Conservation (phyloP, 2,329 filamentous ascomycete species). For the Cryoendolithus antarcticus region DNA sequence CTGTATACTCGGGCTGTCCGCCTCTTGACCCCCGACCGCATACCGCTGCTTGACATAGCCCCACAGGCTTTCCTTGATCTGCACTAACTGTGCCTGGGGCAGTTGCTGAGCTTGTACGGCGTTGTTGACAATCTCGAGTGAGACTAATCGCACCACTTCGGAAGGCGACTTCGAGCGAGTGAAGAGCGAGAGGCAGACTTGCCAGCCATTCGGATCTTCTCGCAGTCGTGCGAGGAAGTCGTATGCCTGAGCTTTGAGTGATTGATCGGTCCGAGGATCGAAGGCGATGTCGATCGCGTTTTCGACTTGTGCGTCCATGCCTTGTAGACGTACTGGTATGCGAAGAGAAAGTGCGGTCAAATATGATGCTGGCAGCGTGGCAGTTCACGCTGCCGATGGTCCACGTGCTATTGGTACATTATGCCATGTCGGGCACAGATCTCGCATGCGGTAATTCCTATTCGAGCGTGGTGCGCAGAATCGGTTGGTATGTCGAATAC, state of each 20-base stretch:
- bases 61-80: constrained; percentile 70
- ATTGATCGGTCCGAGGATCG: constrained; percentile 63
- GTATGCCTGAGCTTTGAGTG: constrained; percentile 69
- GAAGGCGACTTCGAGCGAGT: constrained; percentile 61
- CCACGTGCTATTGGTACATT: too few species aligned
- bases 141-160: constrained; percentile 78
- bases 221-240: constrained; percentile 68
- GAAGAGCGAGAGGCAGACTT: constrained; percentile 78
- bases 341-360: background rate
- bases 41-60: constrained; percentile 71
- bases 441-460: too few species aligned
- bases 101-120: constrained; percentile 71
- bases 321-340: background rate
- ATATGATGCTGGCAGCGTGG: too few species aligned
- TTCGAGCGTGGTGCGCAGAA: too few species aligned
- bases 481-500: too few species aligned
- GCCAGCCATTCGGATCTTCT: constrained; percentile 75
- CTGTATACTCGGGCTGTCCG: constrained; percentile 68
- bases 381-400: too few species aligned
- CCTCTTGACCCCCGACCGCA: constrained; percentile 38
- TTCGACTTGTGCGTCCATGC: constrained; percentile 54
- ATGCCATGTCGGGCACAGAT: too few species aligned
- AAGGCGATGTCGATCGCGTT: constrained; percentile 92
- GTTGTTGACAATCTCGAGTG: constrained; percentile 86
- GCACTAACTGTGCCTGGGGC: constrained; percentile 57